These are phyloP conservation scores for Lasiodiplodia gonubiensis DNA, from an alignment of 2,329 filamentous ascomycete species.

Conservation along the genomic window DNA sequence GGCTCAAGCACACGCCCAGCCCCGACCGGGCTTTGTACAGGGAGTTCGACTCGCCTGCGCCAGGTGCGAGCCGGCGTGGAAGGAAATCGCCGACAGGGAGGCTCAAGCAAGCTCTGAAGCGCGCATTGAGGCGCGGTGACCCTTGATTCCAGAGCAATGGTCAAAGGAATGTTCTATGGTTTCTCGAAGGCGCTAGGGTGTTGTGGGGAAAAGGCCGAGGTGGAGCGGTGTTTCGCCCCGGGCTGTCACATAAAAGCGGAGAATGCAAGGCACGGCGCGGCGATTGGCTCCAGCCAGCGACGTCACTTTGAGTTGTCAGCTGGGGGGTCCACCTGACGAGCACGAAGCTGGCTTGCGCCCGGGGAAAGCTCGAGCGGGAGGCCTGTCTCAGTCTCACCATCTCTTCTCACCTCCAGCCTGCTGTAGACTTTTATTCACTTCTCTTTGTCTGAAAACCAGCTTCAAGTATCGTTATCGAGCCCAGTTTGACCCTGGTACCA, in stretches of 20 bases:
- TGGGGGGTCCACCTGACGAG: slow-evolving; percentile 19
- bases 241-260: slow-evolving; percentile 25
- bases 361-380: slow-evolving; percentile 21
- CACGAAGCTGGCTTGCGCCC: slow-evolving; percentile 18
- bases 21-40: slow-evolving; percentile 32
- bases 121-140: slow-evolving; percentile 14
- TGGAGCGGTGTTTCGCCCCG: slow-evolving; percentile 18
- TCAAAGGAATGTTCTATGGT: not conserved
- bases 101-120: slow-evolving; percentile 3
- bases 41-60: slow-evolving; percentile 14
- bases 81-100: slow-evolving; percentile 12
- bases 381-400: slow-evolving; percentile 21
- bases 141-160: not conserved
- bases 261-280: slow-evolving; percentile 39
- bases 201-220: slow-evolving; percentile 21
- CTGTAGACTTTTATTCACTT: not conserved
- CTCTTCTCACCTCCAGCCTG: not conserved
- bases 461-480: slow-evolving; percentile 6
- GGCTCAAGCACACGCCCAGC: slow-evolving; percentile 39
- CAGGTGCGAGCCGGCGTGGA: slow-evolving; percentile 4
- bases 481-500: slow-evolving; percentile 8
- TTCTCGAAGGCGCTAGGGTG: slow-evolving; percentile 16
- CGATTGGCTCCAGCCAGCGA: slow-evolving; percentile 34
- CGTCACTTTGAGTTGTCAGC: slow-evolving; percentile 25
- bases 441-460: not conserved